Evolutionary conservation across 768 basidiomycete genomes (phyloP).

Genomic region (Phanerochaete carnosa): DNA sequence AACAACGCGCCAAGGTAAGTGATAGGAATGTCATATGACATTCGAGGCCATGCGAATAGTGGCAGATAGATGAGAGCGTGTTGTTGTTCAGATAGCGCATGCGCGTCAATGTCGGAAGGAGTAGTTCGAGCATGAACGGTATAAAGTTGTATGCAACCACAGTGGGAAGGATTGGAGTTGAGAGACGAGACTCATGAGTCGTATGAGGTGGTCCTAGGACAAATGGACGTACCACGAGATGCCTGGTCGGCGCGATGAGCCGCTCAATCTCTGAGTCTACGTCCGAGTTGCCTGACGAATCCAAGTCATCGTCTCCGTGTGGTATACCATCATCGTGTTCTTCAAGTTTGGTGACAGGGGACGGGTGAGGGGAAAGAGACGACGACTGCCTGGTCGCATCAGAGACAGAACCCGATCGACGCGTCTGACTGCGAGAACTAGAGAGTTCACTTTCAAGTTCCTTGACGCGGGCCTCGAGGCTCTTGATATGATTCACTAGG

Average conservation of each 20-base stretch:
- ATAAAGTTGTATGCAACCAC: neutral
- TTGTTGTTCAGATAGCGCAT: no score
- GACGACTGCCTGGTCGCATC: conserved; percentile 8
- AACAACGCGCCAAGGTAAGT: neutral
- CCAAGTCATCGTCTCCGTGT: conserved; percentile 11
- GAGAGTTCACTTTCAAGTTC: conserved; percentile 24
- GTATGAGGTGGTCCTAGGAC: conserved; percentile 2
- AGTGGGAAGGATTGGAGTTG: neutral
- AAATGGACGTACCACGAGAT: conserved; percentile 17
- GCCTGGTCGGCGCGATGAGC: conserved; percentile 19
- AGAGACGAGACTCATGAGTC: neutral
- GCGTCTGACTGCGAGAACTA: conserved; percentile 9
- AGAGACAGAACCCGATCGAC: conserved; percentile 9
- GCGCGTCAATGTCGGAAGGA: no score
- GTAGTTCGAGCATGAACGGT: neutral
- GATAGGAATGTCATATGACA: neutral
- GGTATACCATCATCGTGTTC: conserved; percentile 3
- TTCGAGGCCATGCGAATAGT: neutral
- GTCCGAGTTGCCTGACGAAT: conserved; percentile 12
- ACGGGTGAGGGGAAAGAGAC: conserved; percentile 10
- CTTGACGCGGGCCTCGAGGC: conserved; percentile 23
- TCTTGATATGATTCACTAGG: conserved; percentile 24
- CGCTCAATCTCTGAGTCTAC: conserved; percentile 25
- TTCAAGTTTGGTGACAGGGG: conserved; percentile 11
- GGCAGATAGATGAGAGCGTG: no score